Evolutionary conservation across 1,284 basidiomycete species (phyloP), one percentile per base, ranked within the genome.

Genomic region (Rhodotorula sp.): DNA sequence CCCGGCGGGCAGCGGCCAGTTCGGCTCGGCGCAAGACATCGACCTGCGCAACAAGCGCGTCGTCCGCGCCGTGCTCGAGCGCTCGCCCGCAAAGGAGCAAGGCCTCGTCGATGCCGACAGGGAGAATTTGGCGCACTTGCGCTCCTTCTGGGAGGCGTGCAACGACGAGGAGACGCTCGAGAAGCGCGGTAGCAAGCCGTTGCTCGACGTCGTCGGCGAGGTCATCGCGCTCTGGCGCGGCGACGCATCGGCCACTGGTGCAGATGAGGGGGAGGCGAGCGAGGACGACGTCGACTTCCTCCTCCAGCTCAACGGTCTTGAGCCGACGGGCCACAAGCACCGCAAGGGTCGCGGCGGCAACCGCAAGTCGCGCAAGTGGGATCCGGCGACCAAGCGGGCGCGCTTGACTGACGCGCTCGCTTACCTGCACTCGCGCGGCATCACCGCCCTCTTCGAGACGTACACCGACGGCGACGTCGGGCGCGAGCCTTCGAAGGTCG

Each of bases 381-480:
- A 72, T 55, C 58, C 62, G 12, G 61, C 72, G 77, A 63, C 74
- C 63, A 67, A 80, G 71, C 75, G 82, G 65, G 83, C 88, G 45
- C 81, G 92, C 78, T 71, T 85, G 70, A 97, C 94, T 10, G 88
- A 90, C 60, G 89, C 92, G 1, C 82, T 98, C 50, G 88, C 91
- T 8, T 97, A 88, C 82, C 84, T 97, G 58, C 94, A 98, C 80
- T 91, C 92, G 41, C 86, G 88, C 82, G 91, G 88, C 62, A 86
- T 97, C 71, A 85, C 86, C 50, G 89, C 88, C 0, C 83, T 99
- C 25, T 93, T 98, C 79, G 84, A 86, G 19, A 88, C 92, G 75
- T 85, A 83, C 44, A 86, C 96, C 70, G 93, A 97, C 68, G 95
- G 96, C 54, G 93, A 98, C 78, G 88, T 90, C 48, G 92, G 91